These are phyloP conservation scores for Coemansia aciculifera DNA, from an alignment of 192 early-diverging fungal species.

Conservation along the genomic window DNA sequence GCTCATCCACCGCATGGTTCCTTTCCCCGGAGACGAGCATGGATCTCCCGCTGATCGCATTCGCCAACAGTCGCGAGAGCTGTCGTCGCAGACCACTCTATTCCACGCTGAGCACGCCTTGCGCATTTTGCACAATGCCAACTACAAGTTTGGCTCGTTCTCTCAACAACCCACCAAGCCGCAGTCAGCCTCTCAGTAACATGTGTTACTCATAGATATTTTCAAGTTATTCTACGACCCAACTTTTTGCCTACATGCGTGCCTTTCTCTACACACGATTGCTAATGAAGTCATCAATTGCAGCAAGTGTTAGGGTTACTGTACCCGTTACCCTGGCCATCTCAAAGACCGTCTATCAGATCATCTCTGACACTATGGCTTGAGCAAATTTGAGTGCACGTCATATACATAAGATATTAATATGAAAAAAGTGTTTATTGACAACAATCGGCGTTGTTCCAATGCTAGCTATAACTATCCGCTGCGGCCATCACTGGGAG, in stretches of 20 bases:
- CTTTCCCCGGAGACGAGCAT: constrained; percentile 55
- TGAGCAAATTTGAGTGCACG: too few relatives aligned
- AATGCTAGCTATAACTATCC: not conserved
- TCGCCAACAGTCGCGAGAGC: constrained; percentile 24
- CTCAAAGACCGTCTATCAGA: too few relatives aligned
- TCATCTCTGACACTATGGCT: too few relatives aligned
- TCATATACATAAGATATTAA: not conserved
- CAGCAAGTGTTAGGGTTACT: too few relatives aligned
- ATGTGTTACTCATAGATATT: not conserved
- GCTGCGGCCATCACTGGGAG: not conserved
- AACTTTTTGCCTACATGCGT: too few relatives aligned
- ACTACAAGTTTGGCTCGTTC: constrained; percentile 46
- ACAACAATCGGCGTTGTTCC: not conserved
- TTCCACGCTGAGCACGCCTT: constrained; percentile 48
- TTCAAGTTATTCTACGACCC: not conserved
- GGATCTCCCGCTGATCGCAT: constrained; percentile 17
- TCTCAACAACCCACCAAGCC: not conserved
- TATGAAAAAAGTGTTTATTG: not conserved
- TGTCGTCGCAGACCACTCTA: constrained; percentile 41
- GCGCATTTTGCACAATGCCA: constrained; percentile 45
- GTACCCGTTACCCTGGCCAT: too few relatives aligned
- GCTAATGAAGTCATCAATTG: too few relatives aligned
- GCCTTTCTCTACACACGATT: too few relatives aligned
- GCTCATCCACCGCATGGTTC: constrained; percentile 71
- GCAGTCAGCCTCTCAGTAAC: not conserved